phyloP scores from a whole-genome alignment of 345 rosid genomes.

The Microthlaspi erraticum region DNA sequence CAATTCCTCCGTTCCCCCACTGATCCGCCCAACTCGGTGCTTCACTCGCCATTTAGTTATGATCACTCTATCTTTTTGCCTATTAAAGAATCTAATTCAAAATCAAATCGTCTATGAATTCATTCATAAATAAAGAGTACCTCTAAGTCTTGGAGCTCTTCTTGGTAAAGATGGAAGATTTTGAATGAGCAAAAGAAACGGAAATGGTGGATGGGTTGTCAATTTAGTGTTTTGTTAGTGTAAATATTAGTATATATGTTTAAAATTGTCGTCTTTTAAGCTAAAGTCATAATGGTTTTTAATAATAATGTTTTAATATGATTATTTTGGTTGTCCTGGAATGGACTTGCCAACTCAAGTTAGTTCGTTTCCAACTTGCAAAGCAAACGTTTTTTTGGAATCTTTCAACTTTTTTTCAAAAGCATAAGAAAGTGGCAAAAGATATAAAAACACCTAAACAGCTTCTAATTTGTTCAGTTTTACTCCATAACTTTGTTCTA shows the following conservation, averaged over 20 bases:
- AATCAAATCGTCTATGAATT: background rate
- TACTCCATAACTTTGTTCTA: background rate
- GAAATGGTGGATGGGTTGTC: slow-evolving; percentile 43
- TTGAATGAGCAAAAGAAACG: slow-evolving; percentile 24
- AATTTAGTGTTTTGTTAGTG: slow-evolving; percentile 18
- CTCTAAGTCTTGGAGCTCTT: slow-evolving; percentile 36
- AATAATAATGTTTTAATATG: background rate
- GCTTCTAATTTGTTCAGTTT: background rate
- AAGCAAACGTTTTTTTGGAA: slow-evolving; percentile 46
- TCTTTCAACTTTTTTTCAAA: slow-evolving; percentile 38
- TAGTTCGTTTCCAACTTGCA: slow-evolving; percentile 51
- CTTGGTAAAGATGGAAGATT: slow-evolving; percentile 17
- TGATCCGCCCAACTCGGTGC: slow-evolving; percentile 97
- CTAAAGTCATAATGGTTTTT: background rate
- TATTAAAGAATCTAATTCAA: background rate
- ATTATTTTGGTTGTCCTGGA: slow-evolving; percentile 35
- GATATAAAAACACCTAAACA: background rate
- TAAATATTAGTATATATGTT: slow-evolving; percentile 8
- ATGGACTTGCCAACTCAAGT: slow-evolving; percentile 52
- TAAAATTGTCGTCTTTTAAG: slow-evolving; percentile 17
- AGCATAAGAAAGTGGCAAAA: slow-evolving; percentile 4
- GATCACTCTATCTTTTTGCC: slow-evolving; percentile 1
- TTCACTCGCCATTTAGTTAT: slow-evolving; percentile 60
- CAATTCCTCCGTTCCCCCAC: slow-evolving; percentile 87
- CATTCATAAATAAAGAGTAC: slow-evolving; percentile 17